Evolutionary conservation across 441 rosid species (phyloP).

Genomic region (Pelargonium exstipulatum): DNA sequence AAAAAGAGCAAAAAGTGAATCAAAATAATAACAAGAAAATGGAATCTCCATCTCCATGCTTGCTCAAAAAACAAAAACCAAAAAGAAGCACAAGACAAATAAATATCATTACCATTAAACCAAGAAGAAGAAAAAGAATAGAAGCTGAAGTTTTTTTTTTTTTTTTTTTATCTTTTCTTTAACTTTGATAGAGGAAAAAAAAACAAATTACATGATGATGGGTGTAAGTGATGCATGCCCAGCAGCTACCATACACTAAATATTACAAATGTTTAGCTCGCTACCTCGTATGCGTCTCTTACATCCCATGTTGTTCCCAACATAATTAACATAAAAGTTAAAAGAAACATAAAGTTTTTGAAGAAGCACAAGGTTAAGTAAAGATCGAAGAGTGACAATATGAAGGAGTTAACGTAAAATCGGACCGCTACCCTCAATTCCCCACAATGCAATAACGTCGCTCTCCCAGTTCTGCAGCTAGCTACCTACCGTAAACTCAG

Average conservation of each 20-base stretch:
- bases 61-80: no score
- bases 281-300: slow-evolving; percentile 68
- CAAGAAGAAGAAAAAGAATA: no score
- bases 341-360: not conserved
- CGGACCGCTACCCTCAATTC: slow-evolving; percentile 89
- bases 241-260: slow-evolving; percentile 28
- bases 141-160: no score
- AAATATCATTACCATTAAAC: no score
- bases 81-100: not conserved
- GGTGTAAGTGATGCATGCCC: slow-evolving; percentile 80
- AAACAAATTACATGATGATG: slow-evolving; percentile 29
- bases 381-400: not conserved
- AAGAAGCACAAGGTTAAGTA: not conserved
- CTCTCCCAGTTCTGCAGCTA: slow-evolving; percentile 50
- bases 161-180: no score
- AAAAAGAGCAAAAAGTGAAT: not conserved
- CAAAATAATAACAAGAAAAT: not conserved
- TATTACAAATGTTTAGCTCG: slow-evolving; percentile 1
- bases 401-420: slow-evolving; percentile 26
- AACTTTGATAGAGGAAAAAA: not conserved
- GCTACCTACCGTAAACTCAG: slow-evolving; percentile 33
- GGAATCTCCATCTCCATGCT: not conserved
- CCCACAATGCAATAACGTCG: slow-evolving; percentile 63
- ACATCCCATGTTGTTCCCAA: slow-evolving; percentile 44
- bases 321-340: not conserved